Conservation (phyloP, 352 stramenopile genomes). For the Phytophthora sansomeana region DNA sequence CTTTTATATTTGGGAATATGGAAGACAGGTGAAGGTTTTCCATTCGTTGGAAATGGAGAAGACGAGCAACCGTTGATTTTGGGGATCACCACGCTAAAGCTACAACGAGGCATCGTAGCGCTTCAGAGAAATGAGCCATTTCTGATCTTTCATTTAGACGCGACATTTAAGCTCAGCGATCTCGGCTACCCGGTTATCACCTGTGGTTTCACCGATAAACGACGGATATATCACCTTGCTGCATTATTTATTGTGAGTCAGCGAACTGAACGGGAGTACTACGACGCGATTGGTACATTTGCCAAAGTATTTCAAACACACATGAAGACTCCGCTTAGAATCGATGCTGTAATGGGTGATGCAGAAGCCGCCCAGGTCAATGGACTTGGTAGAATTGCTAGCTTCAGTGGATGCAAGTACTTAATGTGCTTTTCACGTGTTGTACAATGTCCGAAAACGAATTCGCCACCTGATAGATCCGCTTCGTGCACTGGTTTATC, state of each 20-base stretch:
- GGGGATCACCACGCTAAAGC: not conserved
- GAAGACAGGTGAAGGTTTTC: not conserved
- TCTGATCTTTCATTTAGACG: constrained; percentile 4
- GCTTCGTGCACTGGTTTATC: not conserved
- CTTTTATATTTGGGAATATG: not conserved
- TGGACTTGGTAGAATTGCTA: not conserved
- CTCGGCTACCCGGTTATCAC: constrained; percentile 13
- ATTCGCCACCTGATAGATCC: constrained; percentile 9
- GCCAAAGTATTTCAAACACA: not conserved
- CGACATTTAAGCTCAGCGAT: constrained; percentile 15
- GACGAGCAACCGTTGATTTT: not conserved
- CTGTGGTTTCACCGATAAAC: constrained; percentile 10
- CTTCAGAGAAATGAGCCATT: not conserved
- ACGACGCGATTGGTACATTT: not conserved
- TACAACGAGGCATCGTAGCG: not conserved
- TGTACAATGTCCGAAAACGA: constrained; percentile 32
- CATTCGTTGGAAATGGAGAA: not conserved
- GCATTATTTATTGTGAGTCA: constrained; percentile 13
- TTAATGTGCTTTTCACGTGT: constrained; percentile 28
- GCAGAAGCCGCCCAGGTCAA: constrained; percentile 8
- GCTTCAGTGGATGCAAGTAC: not conserved
- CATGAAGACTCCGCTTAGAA: not conserved
- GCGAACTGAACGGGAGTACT: not conserved
- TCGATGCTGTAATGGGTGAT: no score
- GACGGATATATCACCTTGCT: not conserved